These are phyloP conservation scores for Penicillium macrosclerotiorum DNA, from an alignment of 495 filamentous ascomycete genomes.

Conservation along the genomic window DNA sequence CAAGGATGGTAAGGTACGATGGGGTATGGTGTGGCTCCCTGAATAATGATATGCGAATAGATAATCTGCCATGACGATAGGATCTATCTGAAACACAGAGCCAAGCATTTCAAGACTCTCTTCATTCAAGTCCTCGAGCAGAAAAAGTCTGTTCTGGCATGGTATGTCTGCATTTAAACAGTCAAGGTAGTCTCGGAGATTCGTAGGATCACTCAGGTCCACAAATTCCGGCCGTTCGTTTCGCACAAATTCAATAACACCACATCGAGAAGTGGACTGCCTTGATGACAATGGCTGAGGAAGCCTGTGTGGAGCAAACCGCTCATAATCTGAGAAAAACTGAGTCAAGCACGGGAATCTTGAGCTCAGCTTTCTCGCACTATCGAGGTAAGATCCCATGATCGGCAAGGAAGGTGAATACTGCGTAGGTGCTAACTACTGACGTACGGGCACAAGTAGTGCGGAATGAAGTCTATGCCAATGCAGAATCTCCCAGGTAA, in stretches of 20 bases:
- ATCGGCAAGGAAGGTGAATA: no score
- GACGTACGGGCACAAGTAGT: no score
- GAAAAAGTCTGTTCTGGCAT: neutral
- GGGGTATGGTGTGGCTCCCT: neutral
- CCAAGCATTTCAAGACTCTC: neutral
- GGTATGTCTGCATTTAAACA: neutral
- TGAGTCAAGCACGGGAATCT: neutral
- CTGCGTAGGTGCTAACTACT: no score
- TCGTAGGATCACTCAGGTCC: neutral
- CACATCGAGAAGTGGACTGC: neutral
- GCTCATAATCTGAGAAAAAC: neutral
- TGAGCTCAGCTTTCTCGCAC: neutral
- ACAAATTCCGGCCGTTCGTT: neutral
- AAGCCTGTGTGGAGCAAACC: neutral
- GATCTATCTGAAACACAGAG: neutral
- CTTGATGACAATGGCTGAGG: neutral
- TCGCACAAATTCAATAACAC: neutral
- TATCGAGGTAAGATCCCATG: neutral
- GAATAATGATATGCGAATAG: neutral
- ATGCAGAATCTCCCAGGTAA: no score
- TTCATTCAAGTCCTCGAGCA: neutral
- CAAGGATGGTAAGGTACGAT: neutral
- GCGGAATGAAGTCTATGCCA: no score
- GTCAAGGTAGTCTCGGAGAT: neutral
- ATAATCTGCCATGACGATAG: neutral